A percentile compares a stretch with the other conserved stretches of the same genome.
Conservation (phyloP, 169 alveolate genomes). For the Eimeria acervulina region DNA sequence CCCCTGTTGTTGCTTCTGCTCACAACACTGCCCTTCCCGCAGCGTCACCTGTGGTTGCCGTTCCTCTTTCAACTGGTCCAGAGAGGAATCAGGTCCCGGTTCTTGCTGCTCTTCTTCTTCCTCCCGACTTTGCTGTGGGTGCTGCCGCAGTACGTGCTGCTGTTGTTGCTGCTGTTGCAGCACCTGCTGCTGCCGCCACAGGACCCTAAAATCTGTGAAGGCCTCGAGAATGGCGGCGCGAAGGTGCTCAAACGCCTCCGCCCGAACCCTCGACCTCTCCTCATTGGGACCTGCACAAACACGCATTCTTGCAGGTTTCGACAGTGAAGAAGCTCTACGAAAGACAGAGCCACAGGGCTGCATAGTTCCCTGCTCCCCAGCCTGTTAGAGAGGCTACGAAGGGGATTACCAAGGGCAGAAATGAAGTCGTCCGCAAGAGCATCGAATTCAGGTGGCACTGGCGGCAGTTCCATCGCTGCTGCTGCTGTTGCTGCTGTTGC, state of each 20-base stretch:
- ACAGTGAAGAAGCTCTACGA: background rate
- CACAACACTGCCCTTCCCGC: background rate
- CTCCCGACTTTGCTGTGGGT: background rate
- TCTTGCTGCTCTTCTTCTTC: conserved; percentile 21
- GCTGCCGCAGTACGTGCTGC: conserved; percentile 52
- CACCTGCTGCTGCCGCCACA: conserved; percentile 73
- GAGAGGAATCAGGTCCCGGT: background rate
- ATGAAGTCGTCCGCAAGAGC: conserved; percentile 72
- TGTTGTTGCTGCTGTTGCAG: conserved; percentile 47
- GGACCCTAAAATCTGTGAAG: conserved; percentile 59
- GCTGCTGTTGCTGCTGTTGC: conserved; percentile 62
- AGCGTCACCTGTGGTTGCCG: conserved; percentile 19
- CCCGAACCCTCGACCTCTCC: conserved; percentile 73
- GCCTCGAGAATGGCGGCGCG: conserved; percentile 73
- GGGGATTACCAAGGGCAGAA: conserved; percentile 45
- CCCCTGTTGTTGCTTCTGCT: background rate
- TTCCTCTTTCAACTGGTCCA: conserved; percentile 11
- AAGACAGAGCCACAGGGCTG: background rate
- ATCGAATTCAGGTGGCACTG: conserved; percentile 64
- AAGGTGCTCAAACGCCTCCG: conserved; percentile 71
- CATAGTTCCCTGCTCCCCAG: background rate
- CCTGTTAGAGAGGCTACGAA: background rate
- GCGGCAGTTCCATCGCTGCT: conserved; percentile 69
- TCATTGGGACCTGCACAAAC: conserved; percentile 69
- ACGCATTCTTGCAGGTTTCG: background rate